Conservation (phyloP, 2,329 filamentous ascomycete species). For the Fusarium sp. region DNA sequence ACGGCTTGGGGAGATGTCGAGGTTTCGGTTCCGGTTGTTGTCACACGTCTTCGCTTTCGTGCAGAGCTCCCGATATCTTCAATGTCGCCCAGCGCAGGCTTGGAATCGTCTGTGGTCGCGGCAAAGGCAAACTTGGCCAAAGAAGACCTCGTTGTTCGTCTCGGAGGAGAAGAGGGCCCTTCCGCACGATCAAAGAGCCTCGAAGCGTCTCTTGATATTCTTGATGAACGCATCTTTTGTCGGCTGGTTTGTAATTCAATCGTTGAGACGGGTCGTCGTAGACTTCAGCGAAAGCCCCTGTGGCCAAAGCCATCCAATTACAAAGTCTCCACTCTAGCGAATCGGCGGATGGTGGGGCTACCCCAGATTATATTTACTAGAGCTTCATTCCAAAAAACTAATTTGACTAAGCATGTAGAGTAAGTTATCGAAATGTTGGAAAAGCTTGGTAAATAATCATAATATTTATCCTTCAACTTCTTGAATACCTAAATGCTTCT, state of each 20-base stretch:
- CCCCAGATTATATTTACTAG: conserved; percentile 21
- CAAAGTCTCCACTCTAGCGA: conserved; percentile 21
- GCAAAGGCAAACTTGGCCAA: conserved; percentile 59
- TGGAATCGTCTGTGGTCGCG: conserved; percentile 39
- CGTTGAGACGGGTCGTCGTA: neutral
- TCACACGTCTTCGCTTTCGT: conserved; percentile 46
- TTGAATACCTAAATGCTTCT: too few relatives aligned
- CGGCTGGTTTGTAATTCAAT: neutral
- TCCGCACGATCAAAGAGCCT: conserved; percentile 58
- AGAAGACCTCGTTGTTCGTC: conserved; percentile 59
- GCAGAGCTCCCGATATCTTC: conserved; percentile 60
- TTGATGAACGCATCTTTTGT: conserved; percentile 63
- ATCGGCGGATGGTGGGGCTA: conserved; percentile 18
- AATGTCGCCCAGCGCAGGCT: conserved; percentile 56
- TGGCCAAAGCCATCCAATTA: conserved; percentile 14
- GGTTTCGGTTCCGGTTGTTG: conserved; percentile 20
- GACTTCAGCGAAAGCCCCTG: conserved; percentile 16
- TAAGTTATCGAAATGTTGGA: too few relatives aligned
- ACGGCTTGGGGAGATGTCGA: conserved; percentile 38
- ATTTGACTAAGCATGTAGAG: neutral
- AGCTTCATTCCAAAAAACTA: neutral
- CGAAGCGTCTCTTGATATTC: conserved; percentile 66
- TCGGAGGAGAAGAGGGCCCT: conserved; percentile 46
- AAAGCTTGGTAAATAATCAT: too few relatives aligned
- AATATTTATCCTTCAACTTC: too few relatives aligned